Base-by-base conservation (phyloP, 1,284 basidiomycete genomes). In the Pseudozyma flocculosa region DNA sequence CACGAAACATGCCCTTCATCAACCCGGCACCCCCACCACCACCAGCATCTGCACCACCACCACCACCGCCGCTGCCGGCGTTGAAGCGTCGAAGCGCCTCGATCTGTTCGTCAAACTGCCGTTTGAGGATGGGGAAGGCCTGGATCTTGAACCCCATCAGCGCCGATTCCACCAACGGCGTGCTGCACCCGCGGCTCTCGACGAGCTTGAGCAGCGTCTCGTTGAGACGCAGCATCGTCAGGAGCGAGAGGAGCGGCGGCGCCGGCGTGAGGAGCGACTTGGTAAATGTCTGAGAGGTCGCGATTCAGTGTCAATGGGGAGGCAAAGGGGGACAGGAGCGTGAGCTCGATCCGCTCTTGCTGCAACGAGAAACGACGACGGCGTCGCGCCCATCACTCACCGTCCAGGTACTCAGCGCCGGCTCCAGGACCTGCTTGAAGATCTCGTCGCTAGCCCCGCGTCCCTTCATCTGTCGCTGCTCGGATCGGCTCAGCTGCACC, bases 371-470 rank as follows among this genome's bases (percentile, higher is more conserved):
- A 11, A 29, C 26, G 7, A 11, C 5, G 26, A 29, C 26, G 7
- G 26, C 7, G 26, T 29, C 26, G 7, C 5, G 11, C n/a, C n/a
- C n/a, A n/a, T n/a, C n/a, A 29, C 26, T 29, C 26, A 29, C 26
- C 11, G 46, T 47, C 55, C 63, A 75, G 21, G 55, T 62, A 0
- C 47, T 23, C 0, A 75, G 40, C 0, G 61, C 59, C 13, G 75
- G 75, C 49, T 78, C 74, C 50, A 75, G 61, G 19, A 75, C 66
- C 60, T 78, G 75, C 40, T 59, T 70, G 51, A 74, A 75, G 5
- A 73, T 54, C 54, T 72, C 73, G 38, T 73, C 72, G 17, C 32
- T 52, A 15, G 63, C 70, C 2, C 54, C 54, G 2, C 55, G 50
- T 1, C 53, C 56, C 24, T 52, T 32, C n/a, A 67, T 17, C 3